These are phyloP conservation scores for Malus domestica DNA, from an alignment of 306 rosid genomes.

Conservation along the genomic window DNA sequence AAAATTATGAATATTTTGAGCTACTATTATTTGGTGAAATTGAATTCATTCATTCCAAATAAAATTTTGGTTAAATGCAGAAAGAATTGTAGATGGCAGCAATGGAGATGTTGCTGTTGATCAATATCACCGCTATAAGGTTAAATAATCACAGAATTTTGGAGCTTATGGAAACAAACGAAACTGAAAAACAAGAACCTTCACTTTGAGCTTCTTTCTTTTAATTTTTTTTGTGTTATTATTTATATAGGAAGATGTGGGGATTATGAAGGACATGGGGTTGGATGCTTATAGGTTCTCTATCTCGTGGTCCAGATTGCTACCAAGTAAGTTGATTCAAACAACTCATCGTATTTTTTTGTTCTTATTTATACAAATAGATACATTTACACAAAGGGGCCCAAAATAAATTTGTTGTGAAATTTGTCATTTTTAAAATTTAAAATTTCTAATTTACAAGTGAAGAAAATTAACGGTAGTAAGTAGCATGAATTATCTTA, in stretches of 20 bases:
- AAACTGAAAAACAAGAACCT: no score
- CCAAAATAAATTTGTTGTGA: no score
- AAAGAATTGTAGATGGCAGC: slow-evolving; percentile 25
- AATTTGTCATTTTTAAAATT: no score
- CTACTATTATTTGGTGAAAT: neutral
- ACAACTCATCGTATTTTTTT: no score
- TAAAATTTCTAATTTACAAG: no score
- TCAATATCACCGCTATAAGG: slow-evolving; percentile 19
- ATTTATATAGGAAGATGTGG: neutral
- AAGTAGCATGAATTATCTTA: no score
- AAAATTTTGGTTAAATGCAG: slow-evolving; percentile 11
- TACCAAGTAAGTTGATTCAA: slow-evolving; percentile 45
- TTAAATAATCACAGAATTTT: neutral
- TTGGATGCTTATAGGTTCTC: slow-evolving; percentile 64
- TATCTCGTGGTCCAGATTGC: slow-evolving; percentile 67
- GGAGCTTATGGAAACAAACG: no score
- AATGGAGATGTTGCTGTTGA: slow-evolving; percentile 7
- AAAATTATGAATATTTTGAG: neutral
- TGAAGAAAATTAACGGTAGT: no score
- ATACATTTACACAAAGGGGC: no score
- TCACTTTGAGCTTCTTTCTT: no score
- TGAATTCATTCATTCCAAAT: no score
- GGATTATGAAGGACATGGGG: slow-evolving; percentile 39
- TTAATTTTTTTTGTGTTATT: neutral
- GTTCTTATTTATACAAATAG: no score